phyloP scores from a whole-genome alignment of 1,139 yeast genomes.

The Meyerozyma guilliermondii region DNA sequence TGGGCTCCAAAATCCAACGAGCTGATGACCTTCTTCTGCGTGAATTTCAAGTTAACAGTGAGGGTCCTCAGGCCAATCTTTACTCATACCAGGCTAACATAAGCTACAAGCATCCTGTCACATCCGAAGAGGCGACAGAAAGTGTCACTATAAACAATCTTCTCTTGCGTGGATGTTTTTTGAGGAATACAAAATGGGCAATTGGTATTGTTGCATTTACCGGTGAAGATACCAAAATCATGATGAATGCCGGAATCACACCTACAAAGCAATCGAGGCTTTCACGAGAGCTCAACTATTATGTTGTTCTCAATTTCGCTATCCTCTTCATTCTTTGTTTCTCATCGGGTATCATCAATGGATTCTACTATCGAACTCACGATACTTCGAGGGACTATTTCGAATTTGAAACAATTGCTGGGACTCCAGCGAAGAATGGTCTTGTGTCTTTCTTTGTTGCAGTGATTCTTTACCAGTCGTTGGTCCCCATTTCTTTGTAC shows the following conservation, averaged over 20 bases:
- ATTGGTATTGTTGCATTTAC: slow-evolving; percentile 87
- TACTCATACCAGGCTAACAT: slow-evolving; percentile 86
- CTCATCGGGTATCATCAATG: slow-evolving; percentile 77
- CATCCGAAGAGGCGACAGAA: slow-evolving; percentile 46
- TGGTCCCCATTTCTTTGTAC: slow-evolving; percentile 58
- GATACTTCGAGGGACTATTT: slow-evolving; percentile 60
- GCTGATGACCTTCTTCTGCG: slow-evolving; percentile 70
- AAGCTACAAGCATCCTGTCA: slow-evolving; percentile 45
- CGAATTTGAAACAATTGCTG: slow-evolving; percentile 53
- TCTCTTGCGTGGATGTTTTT: slow-evolving; percentile 82
- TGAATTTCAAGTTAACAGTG: slow-evolving; percentile 83
- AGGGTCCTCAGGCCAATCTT: slow-evolving; percentile 79
- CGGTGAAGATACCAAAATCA: slow-evolving; percentile 86
- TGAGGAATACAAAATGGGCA: slow-evolving; percentile 91
- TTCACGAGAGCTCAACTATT: slow-evolving; percentile 74
- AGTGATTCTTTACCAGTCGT: slow-evolving; percentile 50
- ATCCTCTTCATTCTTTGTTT: slow-evolving; percentile 76
- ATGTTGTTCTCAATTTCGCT: slow-evolving; percentile 74
- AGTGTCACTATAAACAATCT: slow-evolving; percentile 77
- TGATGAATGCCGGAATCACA: slow-evolving; percentile 89
- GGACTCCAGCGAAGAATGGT: slow-evolving; percentile 48
- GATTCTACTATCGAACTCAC: slow-evolving; percentile 55
- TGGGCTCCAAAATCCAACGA: slow-evolving; percentile 48
- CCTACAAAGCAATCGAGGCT: slow-evolving; percentile 87
- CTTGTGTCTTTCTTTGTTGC: slow-evolving; percentile 40